phyloP scores from a whole-genome alignment of 2,329 filamentous ascomycete species.

The Penicillium crustosum region DNA sequence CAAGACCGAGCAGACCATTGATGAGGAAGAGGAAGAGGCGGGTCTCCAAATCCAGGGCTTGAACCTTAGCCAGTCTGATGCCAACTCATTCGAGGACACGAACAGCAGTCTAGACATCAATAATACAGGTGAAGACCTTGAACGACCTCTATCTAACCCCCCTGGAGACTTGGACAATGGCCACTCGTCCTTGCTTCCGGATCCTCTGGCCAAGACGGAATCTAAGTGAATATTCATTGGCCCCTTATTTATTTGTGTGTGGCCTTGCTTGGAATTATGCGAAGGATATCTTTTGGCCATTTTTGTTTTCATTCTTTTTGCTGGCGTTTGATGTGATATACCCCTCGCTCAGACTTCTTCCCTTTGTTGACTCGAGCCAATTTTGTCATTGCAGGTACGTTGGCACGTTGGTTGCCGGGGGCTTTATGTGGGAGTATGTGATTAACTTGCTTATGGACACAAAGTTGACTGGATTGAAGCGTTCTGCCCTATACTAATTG shows the following conservation, averaged over 20 bases:
- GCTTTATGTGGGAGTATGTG: slow-evolving; percentile 18
- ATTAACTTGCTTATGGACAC: slow-evolving; percentile 18
- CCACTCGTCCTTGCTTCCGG: slow-evolving; percentile 29
- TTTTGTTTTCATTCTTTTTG: slow-evolving; percentile 12
- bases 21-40: slow-evolving; percentile 30
- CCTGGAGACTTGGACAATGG: slow-evolving; percentile 23
- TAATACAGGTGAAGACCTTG: not conserved
- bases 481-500: not conserved
- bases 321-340: slow-evolving; percentile 44
- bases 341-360: slow-evolving; percentile 35
- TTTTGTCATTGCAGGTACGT: slow-evolving; percentile 24
- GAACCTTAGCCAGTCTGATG: slow-evolving; percentile 26
- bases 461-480: slow-evolving; percentile 2
- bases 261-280: not conserved
- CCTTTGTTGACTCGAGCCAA: slow-evolving; percentile 22
- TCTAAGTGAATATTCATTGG: slow-evolving; percentile 19
- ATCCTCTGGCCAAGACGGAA: slow-evolving; percentile 26
- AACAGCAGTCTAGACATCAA: slow-evolving; percentile 13
- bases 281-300: not conserved
- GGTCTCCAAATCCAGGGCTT: slow-evolving; percentile 30
- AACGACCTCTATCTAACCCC: slow-evolving; percentile 19
- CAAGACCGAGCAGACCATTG: slow-evolving; percentile 17
- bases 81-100: slow-evolving; percentile 16
- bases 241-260: not conserved
- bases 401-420: slow-evolving; percentile 23